phyloP scores from a whole-genome alignment of 78 protist species.

The Dictyostelium intermedium region DNA sequence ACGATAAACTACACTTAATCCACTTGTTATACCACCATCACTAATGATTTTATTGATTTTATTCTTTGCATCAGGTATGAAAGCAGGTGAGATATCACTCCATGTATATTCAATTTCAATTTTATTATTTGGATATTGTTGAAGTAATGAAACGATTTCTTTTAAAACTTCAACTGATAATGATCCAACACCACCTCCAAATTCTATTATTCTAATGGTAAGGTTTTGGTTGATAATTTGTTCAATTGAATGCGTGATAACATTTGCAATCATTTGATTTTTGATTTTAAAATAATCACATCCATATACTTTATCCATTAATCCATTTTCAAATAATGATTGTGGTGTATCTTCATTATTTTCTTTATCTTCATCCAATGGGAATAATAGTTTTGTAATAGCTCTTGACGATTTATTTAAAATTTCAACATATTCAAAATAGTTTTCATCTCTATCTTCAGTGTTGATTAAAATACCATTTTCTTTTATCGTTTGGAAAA shows the following conservation, averaged over 20 bases:
- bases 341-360: not conserved
- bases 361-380: not conserved
- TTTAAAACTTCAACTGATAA: not conserved
- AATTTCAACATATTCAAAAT: not conserved
- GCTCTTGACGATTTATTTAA: not conserved
- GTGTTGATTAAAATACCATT: not conserved
- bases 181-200: conserved; percentile 1
- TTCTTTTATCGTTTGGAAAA: not conserved
- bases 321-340: not conserved
- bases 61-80: not conserved
- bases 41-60: not conserved
- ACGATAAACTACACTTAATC: not conserved
- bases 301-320: not conserved
- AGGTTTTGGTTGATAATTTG: not conserved
- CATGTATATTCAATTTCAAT: conserved; percentile 17
- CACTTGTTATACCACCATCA: not conserved
- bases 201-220: not conserved
- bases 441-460: not conserved
- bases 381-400: not conserved
- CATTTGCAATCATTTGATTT: not conserved
- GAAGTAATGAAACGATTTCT: not conserved
- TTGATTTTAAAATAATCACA: not conserved
- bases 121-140: not conserved
- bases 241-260: not conserved
- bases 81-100: not conserved